These are phyloP conservation scores for Amniculicola lignicola DNA, from an alignment of 495 filamentous ascomycete genomes.

Conservation along the genomic window DNA sequence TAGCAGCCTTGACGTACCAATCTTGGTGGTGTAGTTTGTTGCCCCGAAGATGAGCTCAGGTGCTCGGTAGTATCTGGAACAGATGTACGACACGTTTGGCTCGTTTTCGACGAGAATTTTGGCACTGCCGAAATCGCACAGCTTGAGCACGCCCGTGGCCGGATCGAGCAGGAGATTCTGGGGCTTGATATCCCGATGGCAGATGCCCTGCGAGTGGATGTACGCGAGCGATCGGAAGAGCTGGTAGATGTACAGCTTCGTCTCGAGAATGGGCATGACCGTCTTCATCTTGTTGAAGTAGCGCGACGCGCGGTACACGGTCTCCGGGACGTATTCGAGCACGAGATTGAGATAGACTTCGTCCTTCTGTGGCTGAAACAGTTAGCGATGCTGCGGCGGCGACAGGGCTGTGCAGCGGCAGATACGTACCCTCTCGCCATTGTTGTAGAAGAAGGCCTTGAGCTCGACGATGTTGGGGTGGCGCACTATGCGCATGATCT, in stretches of 20 bases:
- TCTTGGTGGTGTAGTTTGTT: conserved; percentile 99
- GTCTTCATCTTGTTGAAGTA: conserved; percentile 99
- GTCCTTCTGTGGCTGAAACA: conserved; percentile 55
- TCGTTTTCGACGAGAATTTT: conserved; percentile 99
- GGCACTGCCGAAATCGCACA: conserved; percentile 98
- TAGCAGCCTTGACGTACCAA: conserved; percentile 68
- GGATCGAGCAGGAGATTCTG: conserved; percentile 95
- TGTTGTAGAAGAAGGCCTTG: conserved; percentile 99
- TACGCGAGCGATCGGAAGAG: conserved; percentile 97
- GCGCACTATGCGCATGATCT: conserved; percentile 98
- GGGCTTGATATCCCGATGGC: conserved; percentile 98
- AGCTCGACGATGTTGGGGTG: conserved; percentile 98
- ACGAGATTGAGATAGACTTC: conserved; percentile 99
- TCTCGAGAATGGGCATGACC: conserved; percentile 97
- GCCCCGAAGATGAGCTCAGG: conserved; percentile 98
- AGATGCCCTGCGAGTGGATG: conserved; percentile 99
- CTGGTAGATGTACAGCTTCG: conserved; percentile 99
- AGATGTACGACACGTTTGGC: conserved; percentile 99
- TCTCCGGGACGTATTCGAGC: conserved; percentile 97
- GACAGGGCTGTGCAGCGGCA: background rate
- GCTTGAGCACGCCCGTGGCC: conserved; percentile 83
- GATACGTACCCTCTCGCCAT: conserved; percentile 79
- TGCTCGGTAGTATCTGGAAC: conserved; percentile 96
- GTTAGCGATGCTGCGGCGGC: conserved; percentile 12
- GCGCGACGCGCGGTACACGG: conserved; percentile 94